These are phyloP conservation scores for Ganoderma meredithae DNA, from an alignment of 1,284 basidiomycete species.

Conservation along the genomic window DNA sequence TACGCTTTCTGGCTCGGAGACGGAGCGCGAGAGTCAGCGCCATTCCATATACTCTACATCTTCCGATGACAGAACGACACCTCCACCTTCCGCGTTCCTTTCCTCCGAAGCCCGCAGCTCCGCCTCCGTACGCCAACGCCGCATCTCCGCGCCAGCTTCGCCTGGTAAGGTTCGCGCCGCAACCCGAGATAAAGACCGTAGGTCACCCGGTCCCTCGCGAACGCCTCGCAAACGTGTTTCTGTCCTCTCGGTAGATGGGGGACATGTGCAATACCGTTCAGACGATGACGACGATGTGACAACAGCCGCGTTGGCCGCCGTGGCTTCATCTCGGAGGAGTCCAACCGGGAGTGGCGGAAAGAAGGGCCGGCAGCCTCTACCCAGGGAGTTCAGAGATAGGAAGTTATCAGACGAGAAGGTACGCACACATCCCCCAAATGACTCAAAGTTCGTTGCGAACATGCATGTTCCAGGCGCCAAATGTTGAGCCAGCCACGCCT, in stretches of 20 bases:
- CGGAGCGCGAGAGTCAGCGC: slow-evolving; percentile 68
- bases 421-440: slow-evolving; percentile 32
- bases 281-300: slow-evolving; percentile 49
- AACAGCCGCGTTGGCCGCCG: slow-evolving; percentile 65
- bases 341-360: slow-evolving; percentile 47
- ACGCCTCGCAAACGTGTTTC: slow-evolving; percentile 54
- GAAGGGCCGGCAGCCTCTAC: slow-evolving; percentile 61
- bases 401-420: slow-evolving; percentile 54
- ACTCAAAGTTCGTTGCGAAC: slow-evolving; percentile 6
- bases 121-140: slow-evolving; percentile 49
- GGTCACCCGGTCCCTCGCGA: slow-evolving; percentile 49
- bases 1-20: slow-evolving; percentile 74
- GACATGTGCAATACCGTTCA: slow-evolving; percentile 37
- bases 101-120: slow-evolving; percentile 40
- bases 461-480: slow-evolving; percentile 15
- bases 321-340: slow-evolving; percentile 59
- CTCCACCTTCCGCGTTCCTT: slow-evolving; percentile 42
- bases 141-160: slow-evolving; percentile 62
- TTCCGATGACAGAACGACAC: slow-evolving; percentile 47
- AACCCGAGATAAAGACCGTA: slow-evolving; percentile 35
- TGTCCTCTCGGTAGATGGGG: slow-evolving; percentile 38
- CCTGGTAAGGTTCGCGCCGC: slow-evolving; percentile 50
- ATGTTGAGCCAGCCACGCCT: slow-evolving; percentile 37
- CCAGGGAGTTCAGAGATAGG: slow-evolving; percentile 63
- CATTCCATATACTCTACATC: slow-evolving; percentile 47